Evolutionary conservation across 73 alveolate genomes (phyloP).

Genomic region (Durusdinium trenchii): DNA sequence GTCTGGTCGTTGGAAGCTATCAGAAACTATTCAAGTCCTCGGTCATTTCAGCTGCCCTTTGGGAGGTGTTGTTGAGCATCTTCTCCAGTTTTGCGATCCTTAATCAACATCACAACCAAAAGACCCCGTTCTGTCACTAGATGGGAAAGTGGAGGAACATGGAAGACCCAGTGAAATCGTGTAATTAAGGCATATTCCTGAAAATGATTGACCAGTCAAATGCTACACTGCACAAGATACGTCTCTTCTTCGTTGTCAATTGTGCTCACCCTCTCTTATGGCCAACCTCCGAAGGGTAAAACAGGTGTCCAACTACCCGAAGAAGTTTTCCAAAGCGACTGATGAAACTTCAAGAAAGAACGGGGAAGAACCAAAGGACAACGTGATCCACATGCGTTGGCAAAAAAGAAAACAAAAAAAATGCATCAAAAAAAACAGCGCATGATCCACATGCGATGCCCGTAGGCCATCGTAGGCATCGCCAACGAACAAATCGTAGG

Average conservation of each 20-base stretch:
- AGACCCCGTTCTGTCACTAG: background rate
- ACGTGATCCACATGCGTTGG: no score
- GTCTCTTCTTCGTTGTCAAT: background rate
- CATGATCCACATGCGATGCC: no score
- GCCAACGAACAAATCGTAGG: background rate
- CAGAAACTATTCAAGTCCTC: no score
- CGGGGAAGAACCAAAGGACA: no score
- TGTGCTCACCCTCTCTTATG: background rate
- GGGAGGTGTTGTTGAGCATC: conserved; percentile 5
- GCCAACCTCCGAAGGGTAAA: no score
- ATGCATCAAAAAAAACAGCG: no score
- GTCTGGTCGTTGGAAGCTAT: no score
- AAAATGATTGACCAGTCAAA: background rate
- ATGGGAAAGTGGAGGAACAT: background rate
- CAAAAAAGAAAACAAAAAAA: no score
- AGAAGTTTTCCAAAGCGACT: no score
- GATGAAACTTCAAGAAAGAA: no score
- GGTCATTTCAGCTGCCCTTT: conserved; percentile 25
- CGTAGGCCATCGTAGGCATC: no score
- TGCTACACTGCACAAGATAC: background rate
- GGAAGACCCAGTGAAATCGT: background rate
- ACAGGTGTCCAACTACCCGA: no score
- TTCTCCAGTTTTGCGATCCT: conserved; percentile 71
- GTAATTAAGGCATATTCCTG: background rate
- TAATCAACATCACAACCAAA: background rate